Evolutionary conservation across 208 protist species (phyloP), one percentile per base, ranked within the genome.

Genomic region (Crithidia sp.): DNA sequence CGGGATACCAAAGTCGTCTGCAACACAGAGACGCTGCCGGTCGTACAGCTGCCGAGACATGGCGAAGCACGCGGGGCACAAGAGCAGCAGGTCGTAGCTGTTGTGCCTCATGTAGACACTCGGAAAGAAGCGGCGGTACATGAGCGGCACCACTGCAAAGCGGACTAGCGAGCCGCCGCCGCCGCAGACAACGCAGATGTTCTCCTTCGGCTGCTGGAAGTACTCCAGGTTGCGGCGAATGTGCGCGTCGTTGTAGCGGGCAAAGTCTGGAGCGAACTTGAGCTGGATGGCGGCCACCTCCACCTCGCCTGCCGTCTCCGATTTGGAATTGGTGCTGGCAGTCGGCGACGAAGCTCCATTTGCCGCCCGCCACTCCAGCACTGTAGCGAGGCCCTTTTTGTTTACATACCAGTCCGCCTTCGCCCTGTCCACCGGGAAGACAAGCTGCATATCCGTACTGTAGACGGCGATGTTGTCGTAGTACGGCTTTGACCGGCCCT

Each of bases 71-170:
- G 12, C 66, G 17, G 82, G 81, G 62, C 84, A 92, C 40, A 92
- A 50, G 37, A 92, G 77, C 54, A 92, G 72, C 40, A 92, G 55
- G 45, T 92, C 87, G 71, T 88, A 92, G 74, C 82, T 90, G 65
- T 92, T 89, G 73, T 92, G 84, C 50, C 82, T 90, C 84, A 92
- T 90, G 76, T 87, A 92, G 44, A 88, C 83, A 61, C 82, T 88
- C 5, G 84, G 84, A 56, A 92, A 92, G 71, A 87, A 87, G 49
- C 85, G 88, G 41, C 87, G 73, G 65, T 90, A 88, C 74, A 83
- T 79, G 54, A 92, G 64, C 8, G 84, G 84, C 14, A 88, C 83
- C 2, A 92, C 81, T 39, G 82, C 82, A 63, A 88, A 92, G 47
- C 85, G 79, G 37, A 88, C 82, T 7, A 92, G 66, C 14, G 76